These are phyloP conservation scores for Neurospora sublineolata DNA, from an alignment of 495 filamentous ascomycete genomes.

Conservation along the genomic window DNA sequence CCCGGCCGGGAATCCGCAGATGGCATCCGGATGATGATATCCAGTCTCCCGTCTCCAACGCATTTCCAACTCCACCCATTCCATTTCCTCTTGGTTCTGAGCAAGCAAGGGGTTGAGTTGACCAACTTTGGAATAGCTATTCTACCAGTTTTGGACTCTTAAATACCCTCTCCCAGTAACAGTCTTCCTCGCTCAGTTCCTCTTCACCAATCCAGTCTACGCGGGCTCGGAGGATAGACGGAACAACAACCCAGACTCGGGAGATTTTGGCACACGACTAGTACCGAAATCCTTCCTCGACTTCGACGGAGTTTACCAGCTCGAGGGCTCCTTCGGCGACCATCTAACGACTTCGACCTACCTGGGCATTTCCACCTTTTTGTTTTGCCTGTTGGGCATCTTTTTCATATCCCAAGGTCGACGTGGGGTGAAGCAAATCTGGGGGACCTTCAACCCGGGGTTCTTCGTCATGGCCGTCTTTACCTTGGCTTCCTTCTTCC, in stretches of 20 bases:
- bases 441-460: not conserved
- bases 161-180: not conserved
- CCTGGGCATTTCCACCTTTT: not conserved
- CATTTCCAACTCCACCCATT: not conserved
- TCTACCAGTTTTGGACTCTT: not conserved
- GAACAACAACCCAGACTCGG: not conserved
- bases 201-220: not conserved
- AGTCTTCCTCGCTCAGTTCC: not conserved
- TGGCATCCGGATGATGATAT: not conserved
- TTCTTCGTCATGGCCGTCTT: slow-evolving; percentile 14
- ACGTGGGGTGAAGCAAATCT: not conserved
- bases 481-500: slow-evolving; percentile 5
- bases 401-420: not conserved
- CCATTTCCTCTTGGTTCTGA: not conserved
- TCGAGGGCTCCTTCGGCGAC: not conserved
- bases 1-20: not conserved
- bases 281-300: not conserved
- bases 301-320: not conserved
- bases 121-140: not conserved
- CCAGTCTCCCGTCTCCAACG: no score
- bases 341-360: not conserved
- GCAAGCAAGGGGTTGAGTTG: not conserved
- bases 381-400: not conserved
- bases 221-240: not conserved
- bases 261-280: not conserved